Evolutionary conservation across 2,329 filamentous ascomycete species (phyloP).

Genomic region (Mariannaea elegans): DNA sequence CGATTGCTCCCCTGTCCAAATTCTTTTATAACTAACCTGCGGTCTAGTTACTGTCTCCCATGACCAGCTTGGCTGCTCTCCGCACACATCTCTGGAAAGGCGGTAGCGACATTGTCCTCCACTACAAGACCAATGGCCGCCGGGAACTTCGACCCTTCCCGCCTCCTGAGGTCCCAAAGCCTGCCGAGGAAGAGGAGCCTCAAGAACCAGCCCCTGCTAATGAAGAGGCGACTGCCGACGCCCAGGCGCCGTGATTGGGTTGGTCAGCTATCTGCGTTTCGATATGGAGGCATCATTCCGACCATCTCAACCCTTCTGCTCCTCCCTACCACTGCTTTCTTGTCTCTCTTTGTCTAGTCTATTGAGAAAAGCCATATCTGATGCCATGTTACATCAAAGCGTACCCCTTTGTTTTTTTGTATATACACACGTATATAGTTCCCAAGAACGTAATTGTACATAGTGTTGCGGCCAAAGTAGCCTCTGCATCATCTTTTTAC

Average conservation of each 20-base stretch:
- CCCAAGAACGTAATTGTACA: conserved; percentile 32
- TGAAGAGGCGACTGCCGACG: conserved; percentile 28
- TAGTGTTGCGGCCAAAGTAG: conserved; percentile 37
- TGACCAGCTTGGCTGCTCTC: conserved; percentile 94
- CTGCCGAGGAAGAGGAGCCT: conserved; percentile 32
- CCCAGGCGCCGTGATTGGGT: conserved; percentile 10
- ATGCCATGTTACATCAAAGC: conserved; percentile 17
- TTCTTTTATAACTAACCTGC: conserved; percentile 20
- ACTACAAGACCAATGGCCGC: conserved; percentile 92
- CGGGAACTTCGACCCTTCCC: conserved; percentile 64
- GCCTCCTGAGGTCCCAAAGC: conserved; percentile 27
- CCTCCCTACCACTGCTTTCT: background rate
- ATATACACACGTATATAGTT: conserved; percentile 38
- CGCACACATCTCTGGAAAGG: conserved; percentile 94
- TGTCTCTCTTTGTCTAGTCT: conserved; percentile 13
- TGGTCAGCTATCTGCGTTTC: background rate
- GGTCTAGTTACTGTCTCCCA: conserved; percentile 71
- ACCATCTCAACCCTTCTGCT: background rate
- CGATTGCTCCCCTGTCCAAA: background rate
- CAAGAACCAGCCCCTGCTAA: conserved; percentile 26
- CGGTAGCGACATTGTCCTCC: conserved; percentile 88
- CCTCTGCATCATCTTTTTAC: conserved; percentile 21
- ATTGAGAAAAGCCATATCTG: conserved; percentile 20
- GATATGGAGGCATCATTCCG: background rate
- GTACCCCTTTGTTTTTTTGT: conserved; percentile 26